Evolutionary conservation across 2,329 filamentous ascomycete genomes (phyloP).

Genomic region (Stagonosporopsis rhizophila): DNA sequence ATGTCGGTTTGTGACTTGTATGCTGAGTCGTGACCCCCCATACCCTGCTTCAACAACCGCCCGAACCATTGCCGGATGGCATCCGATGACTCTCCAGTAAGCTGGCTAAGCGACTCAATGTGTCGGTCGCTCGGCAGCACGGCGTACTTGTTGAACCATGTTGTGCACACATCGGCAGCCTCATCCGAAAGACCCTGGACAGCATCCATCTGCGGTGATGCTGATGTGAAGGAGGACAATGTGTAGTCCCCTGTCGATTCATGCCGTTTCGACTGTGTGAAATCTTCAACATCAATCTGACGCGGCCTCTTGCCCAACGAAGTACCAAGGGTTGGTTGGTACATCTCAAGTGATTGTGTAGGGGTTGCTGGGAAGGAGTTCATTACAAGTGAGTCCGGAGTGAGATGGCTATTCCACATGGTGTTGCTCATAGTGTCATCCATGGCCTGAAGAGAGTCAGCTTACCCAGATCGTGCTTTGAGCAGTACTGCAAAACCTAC

Average conservation of each 20-base stretch:
- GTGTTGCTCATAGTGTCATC: conserved; percentile 43
- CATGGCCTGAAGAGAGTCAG: conserved; percentile 33
- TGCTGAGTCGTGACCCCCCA: conserved; percentile 46
- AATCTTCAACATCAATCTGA: conserved; percentile 41
- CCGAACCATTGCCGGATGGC: conserved; percentile 48
- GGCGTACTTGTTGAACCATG: conserved; percentile 49
- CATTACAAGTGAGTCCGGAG: conserved; percentile 26
- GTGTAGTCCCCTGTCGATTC: conserved; percentile 33
- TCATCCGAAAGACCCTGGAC: conserved; percentile 41
- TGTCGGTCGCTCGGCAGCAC: conserved; percentile 46
- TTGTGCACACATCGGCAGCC: conserved; percentile 48
- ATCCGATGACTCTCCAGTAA: conserved; percentile 43
- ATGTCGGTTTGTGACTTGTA: conserved; percentile 49
- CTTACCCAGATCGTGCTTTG: background rate
- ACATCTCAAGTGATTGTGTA: conserved; percentile 37
- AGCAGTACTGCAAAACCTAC: conserved; percentile 28
- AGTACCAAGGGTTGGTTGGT: conserved; percentile 25
- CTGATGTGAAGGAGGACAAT: conserved; percentile 33
- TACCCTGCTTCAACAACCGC: conserved; percentile 45
- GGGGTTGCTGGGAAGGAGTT: conserved; percentile 37
- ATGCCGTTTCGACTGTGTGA: conserved; percentile 45
- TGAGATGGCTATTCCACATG: conserved; percentile 37
- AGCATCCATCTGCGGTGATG: conserved; percentile 23
- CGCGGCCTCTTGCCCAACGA: conserved; percentile 41
- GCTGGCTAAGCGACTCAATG: conserved; percentile 46